phyloP scores from a whole-genome alignment of 2,329 filamentous ascomycete genomes.

The Endothia cerciana region DNA sequence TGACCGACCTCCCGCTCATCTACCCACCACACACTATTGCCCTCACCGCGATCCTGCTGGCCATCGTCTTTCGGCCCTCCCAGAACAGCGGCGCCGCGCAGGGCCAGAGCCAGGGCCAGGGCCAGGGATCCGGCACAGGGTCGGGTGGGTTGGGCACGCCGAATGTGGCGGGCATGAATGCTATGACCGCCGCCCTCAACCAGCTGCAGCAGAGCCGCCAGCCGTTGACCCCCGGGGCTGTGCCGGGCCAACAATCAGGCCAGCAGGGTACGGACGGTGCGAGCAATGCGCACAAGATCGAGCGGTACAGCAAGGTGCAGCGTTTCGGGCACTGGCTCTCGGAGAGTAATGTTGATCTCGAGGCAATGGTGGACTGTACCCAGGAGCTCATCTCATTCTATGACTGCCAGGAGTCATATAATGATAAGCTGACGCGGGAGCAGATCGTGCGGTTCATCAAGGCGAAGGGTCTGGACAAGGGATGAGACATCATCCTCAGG shows the following conservation, averaged over 20 bases:
- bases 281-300: slow-evolving; percentile 41
- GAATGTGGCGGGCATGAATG: slow-evolving; percentile 47
- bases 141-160: slow-evolving; percentile 29
- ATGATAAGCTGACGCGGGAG: slow-evolving; percentile 62
- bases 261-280: slow-evolving; percentile 21
- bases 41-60: slow-evolving; percentile 82
- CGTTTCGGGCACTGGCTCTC: slow-evolving; percentile 77
- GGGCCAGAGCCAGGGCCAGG: slow-evolving; percentile 34
- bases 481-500: slow-evolving; percentile 7
- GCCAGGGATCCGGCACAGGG: slow-evolving; percentile 27
- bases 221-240: slow-evolving; percentile 28
- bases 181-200: slow-evolving; percentile 53
- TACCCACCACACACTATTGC: slow-evolving; percentile 86
- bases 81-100: slow-evolving; percentile 37
- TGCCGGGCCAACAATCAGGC: slow-evolving; percentile 30
- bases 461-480: slow-evolving; percentile 58
- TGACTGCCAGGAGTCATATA: slow-evolving; percentile 67
- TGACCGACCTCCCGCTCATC: slow-evolving; percentile 86
- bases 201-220: slow-evolving; percentile 46
- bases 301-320: slow-evolving; percentile 67
- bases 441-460: slow-evolving; percentile 64
- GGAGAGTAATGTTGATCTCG: slow-evolving; percentile 83
- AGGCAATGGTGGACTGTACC: slow-evolving; percentile 83
- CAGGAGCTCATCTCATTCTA: slow-evolving; percentile 93
- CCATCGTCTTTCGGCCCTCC: slow-evolving; percentile 77